A percentile compares a stretch with the other conserved stretches of the same genome.
These are phyloP conservation scores for Podospora pseudopauciseta DNA, from an alignment of 495 filamentous ascomycete species.

Conservation along the genomic window DNA sequence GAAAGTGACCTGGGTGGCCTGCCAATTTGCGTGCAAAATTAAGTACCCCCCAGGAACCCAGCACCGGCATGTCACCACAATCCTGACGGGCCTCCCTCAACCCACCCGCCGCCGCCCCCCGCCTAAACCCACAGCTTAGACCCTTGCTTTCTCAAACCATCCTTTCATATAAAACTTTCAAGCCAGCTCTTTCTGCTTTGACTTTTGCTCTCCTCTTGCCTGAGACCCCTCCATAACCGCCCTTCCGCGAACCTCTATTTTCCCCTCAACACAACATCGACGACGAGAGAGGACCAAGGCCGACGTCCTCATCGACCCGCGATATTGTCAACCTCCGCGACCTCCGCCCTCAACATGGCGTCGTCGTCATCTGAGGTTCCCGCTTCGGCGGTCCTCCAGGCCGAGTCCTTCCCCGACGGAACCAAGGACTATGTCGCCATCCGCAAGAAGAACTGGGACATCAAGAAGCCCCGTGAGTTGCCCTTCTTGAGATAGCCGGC, in stretches of 20 bases:
- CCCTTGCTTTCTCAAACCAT: constrained; percentile 1
- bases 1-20: constrained; percentile 5
- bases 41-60: constrained; percentile 7
- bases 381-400: constrained; percentile 25
- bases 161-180: constrained; percentile 28
- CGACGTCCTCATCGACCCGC: constrained; percentile 5
- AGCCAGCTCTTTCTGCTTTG: constrained; percentile 14
- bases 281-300: constrained; percentile 13
- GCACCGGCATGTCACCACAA: constrained; percentile 14
- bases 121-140: constrained; percentile 22
- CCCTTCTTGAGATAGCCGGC: background rate
- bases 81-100: constrained; percentile 12
- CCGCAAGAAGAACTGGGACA: constrained; percentile 43
- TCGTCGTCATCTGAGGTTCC: constrained; percentile 34
- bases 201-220: constrained; percentile 8
- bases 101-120: constrained; percentile 15
- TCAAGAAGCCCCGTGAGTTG: constrained; percentile 42
- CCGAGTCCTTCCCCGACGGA: constrained; percentile 45
- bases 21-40: background rate
- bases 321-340: constrained; percentile 10
- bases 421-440: constrained; percentile 48
- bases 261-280: constrained; percentile 9
- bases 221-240: constrained; percentile 4
- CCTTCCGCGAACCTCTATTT: background rate
- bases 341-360: constrained; percentile 37